Evolutionary conservation across 78 protist genomes (phyloP), one percentile per base, ranked within the genome.

Genomic region (Dictyostelium citrinum): DNA sequence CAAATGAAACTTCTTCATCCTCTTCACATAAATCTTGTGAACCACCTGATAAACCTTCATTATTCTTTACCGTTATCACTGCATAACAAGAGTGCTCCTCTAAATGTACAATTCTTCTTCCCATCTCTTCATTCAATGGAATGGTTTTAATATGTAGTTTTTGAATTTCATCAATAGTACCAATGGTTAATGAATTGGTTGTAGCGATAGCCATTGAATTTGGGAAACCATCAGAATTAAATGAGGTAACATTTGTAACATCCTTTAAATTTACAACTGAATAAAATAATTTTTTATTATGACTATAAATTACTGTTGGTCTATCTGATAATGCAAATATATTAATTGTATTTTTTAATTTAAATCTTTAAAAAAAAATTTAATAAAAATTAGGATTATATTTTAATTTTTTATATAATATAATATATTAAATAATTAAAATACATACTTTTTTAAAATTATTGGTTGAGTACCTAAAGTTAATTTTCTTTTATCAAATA

Each of bases 281-380:
- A 77, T 80, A 95, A 43, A 94, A 81, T 20, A 98, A 92, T 91
- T 96, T 96, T 67, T 78, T 35, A 67, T 83, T 83, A 77, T 61
- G 39, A 51, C 91, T 22, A 70, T 96, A 93, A 35, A 98, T 84
- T 68, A 98, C 97, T 8, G 99, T 78, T 31, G 99, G 99, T 7
- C 98, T 81, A 84, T 98, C 98, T 3, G 98, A 88, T 51, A 95
- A 67, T 12, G 96, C 98, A 84, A 98, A 98, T 27, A 98, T 98
- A 78, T 90, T 81, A 37, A 24, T 20, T 5, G 55, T 39, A 45
- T 84, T 84, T 27, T 67, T 90, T 60, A 84, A 49, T 71, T 82
- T 74, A 45, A 95, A 91, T 33, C 74, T 77, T 37, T 10, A 41
- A 27, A 55, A 46, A 75, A 84, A 14, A 20, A 77, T 14, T 0